A percentile compares a stretch with the other conserved stretches of the same genome.
These are phyloP conservation scores for Phalaenopsis equestris DNA, from an alignment of 106 monocot species.

Conservation along the genomic window DNA sequence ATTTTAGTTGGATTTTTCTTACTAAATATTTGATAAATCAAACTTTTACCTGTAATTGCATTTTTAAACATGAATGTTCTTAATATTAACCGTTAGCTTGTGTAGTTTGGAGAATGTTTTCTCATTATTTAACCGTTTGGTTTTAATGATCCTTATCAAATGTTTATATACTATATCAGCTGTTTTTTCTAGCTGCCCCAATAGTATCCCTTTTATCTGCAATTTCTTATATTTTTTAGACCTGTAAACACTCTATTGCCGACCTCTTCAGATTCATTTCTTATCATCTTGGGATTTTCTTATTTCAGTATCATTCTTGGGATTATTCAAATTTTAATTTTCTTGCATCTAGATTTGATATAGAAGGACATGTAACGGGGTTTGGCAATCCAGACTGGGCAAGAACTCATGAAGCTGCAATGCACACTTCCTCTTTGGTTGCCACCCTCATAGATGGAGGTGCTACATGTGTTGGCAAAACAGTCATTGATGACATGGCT, in stretches of 20 bases:
- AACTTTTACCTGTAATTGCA: neutral
- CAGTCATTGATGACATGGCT: conserved; percentile 86
- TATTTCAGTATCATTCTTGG: no score
- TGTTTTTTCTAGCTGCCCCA: neutral
- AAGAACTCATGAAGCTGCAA: conserved; percentile 56
- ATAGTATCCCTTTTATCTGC: neutral
- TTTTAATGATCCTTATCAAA: neutral
- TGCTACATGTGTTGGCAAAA: conserved; percentile 85
- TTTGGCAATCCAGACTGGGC: conserved; percentile 87
- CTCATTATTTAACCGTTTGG: neutral
- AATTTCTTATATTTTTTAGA: neutral
- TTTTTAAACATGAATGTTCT: neutral
- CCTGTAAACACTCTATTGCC: neutral
- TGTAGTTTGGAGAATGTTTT: neutral
- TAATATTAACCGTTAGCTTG: neutral
- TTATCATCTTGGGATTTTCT: neutral
- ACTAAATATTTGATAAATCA: neutral
- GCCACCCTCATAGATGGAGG: conserved; percentile 59
- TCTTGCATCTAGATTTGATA: conserved; percentile 54
- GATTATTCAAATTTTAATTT: neutral
- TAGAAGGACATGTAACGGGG: conserved; percentile 61
- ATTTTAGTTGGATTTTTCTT: neutral
- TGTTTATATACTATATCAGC: neutral
- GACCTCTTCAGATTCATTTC: neutral
- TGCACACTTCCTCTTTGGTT: conserved; percentile 44